Evolutionary conservation across 2,329 filamentous ascomycete genomes (phyloP), one percentile per base, ranked within the genome.

Genomic region (Ploettnerulaceae sp.): DNA sequence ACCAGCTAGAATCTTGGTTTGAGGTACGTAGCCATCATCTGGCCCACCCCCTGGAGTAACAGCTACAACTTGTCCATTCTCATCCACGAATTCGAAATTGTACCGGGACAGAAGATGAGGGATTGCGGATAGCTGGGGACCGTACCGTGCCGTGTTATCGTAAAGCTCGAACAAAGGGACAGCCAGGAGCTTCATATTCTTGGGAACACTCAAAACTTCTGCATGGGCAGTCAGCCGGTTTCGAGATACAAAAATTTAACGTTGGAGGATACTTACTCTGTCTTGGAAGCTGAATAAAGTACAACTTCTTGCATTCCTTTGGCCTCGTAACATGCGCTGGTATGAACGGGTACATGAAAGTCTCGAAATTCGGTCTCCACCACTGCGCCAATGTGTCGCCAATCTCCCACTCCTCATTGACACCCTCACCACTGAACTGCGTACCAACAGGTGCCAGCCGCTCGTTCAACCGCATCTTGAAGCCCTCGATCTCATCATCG

Each of bases 321-420:
- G 93, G 93, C 42, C 93, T 77, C 14, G 91, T 96, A 53, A 96
- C 89, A 70, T 98, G 93, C 14, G 90, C 89, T 6, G 93, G 93
- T 47, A 97, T 84, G 68, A 96, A 98, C 0, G 93, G 93, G 66
- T 98, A 98, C 89, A 98, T 96, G 75, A 97, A 97, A 2, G 93
- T 97, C 74, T 98, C 93, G 66, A 97, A 96, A 73, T 97, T 98
- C 44, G 93, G 93, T 48, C 93, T 78, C 89, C 91, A 98, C 93
- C 93, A 98, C 71, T 96, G 90, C 44, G 93, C 91, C 47, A 98
- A 76, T 38, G 90, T 95, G 66, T 97, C 93, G 59, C 87, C 89
- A 58, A 98, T 82, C 66, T 94, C 79, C 93, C 93, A 98, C 64
- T 95, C 89, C 55, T 87, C 86, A 65, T 91, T 90, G 59, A 93